phyloP scores from a whole-genome alignment of 306 rosid genomes.

The Prosopis cineraria region DNA sequence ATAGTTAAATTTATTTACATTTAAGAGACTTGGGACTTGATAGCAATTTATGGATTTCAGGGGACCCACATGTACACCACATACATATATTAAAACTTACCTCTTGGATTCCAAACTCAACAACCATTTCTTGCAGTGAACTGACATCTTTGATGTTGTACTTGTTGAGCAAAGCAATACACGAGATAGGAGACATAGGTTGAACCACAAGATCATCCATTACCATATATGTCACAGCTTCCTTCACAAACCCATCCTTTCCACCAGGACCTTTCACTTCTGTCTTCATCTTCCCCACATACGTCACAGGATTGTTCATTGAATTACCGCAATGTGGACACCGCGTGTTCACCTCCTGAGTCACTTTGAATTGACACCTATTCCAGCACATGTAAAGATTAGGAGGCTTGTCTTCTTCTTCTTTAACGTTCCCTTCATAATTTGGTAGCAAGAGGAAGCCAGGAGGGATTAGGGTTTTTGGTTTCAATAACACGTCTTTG shows the following conservation, averaged over 20 bases:
- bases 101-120: constrained; percentile 36
- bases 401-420: rapidly evolving
- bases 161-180: constrained; percentile 32
- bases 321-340: rapidly evolving
- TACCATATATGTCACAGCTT: constrained; percentile 40
- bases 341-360: not conserved
- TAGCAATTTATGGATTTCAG: too few species aligned
- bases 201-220: constrained; percentile 44
- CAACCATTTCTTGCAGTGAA: constrained; percentile 34
- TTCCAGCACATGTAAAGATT: not conserved
- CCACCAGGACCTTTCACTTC: too few species aligned
- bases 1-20: too few species aligned
- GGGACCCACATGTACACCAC: too few species aligned
- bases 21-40: too few species aligned
- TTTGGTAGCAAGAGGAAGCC: too few species aligned
- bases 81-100: not conserved
- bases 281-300: not conserved
- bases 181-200: constrained; percentile 44
- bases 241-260: constrained; percentile 37
- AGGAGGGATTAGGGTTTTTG: too few species aligned
- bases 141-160: constrained; percentile 36
- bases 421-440: too few species aligned
- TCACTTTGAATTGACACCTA: not conserved
- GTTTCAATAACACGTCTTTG: too few species aligned
- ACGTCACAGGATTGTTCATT: not conserved